Percentiles rank a stretch among this genome's conserved stretches.
These are phyloP conservation scores for Kwoniella botswanensis DNA, from an alignment of 768 basidiomycete genomes.

Conservation along the genomic window DNA sequence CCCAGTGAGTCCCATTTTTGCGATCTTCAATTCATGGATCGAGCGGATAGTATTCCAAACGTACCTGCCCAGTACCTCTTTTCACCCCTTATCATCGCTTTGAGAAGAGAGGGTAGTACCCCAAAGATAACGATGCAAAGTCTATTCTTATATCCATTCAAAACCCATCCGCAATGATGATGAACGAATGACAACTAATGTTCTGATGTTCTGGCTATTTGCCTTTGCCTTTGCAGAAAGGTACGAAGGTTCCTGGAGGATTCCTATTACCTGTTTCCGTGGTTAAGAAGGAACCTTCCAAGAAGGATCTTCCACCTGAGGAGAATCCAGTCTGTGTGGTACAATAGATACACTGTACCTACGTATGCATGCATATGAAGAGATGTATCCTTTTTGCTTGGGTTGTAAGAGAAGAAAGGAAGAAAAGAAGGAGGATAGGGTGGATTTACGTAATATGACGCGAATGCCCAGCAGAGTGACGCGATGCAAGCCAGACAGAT, in stretches of 20 bases:
- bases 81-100: too few relatives aligned
- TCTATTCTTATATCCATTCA: not conserved
- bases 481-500: not conserved
- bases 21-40: too few relatives aligned
- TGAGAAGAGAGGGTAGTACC: too few relatives aligned
- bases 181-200: too few relatives aligned
- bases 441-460: slow-evolving; percentile 22
- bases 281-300: slow-evolving; percentile 38
- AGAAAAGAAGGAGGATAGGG: not conserved
- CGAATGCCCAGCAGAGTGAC: not conserved
- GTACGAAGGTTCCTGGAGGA: slow-evolving; percentile 52
- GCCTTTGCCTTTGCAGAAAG: slow-evolving; percentile 26
- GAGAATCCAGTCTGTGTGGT: slow-evolving; percentile 38
- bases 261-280: slow-evolving; percentile 50
- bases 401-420: slow-evolving; percentile 16
- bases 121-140: too few relatives aligned
- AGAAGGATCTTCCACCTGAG: slow-evolving; percentile 15
- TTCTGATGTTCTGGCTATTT: slow-evolving; percentile 10
- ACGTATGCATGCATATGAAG: not conserved
- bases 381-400: not conserved
- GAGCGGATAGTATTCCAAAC: too few relatives aligned
- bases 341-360: slow-evolving; percentile 19
- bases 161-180: not conserved
- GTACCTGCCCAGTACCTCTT: too few relatives aligned
- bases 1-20: slow-evolving; percentile 36